A percentile compares a stretch with the other conserved stretches of the same genome.
Conservation (phyloP, 768 basidiomycete species). For the Boletus reticuloceps region DNA sequence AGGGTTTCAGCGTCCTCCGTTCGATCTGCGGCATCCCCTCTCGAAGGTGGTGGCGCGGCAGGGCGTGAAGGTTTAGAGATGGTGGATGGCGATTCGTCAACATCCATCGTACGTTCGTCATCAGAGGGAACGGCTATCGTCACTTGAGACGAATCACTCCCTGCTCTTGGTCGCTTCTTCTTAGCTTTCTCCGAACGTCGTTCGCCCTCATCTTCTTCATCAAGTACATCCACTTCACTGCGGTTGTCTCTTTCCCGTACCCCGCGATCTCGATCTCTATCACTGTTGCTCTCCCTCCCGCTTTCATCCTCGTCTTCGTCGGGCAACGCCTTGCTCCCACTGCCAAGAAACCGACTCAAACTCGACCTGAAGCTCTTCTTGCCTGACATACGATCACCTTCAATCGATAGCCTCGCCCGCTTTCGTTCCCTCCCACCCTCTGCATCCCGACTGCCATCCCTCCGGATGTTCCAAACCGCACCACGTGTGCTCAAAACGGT, state of each 20-base stretch:
- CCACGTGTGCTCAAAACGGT: constrained; percentile 50
- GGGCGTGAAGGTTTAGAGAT: constrained; percentile 12
- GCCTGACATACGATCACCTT: neutral
- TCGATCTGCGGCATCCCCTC: neutral
- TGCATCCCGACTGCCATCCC: constrained; percentile 8
- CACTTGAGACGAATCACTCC: constrained; percentile 15
- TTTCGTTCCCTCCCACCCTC: constrained; percentile 34
- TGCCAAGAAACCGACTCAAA: constrained; percentile 53
- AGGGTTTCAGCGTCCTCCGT: neutral
- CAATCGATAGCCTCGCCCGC: constrained; percentile 30
- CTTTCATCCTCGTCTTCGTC: constrained; percentile 17
- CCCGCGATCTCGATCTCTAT: constrained; percentile 6
- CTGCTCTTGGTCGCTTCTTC: constrained; percentile 10
- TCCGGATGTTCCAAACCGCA: constrained; percentile 47
- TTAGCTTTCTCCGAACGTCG: neutral
- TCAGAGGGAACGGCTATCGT: constrained; percentile 23
- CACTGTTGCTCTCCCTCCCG: constrained; percentile 5
- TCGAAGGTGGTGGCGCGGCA: neutral
- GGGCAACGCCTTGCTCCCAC: constrained; percentile 35
- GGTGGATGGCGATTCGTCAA: constrained; percentile 22
- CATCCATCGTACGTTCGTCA: constrained; percentile 26
- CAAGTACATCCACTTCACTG: constrained; percentile 20
- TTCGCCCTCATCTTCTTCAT: neutral
- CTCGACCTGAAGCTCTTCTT: constrained; percentile 42
- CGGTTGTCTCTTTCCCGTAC: neutral